Conservation (phyloP, 2,329 filamentous ascomycete species). For the Aspergillus terreus region DNA sequence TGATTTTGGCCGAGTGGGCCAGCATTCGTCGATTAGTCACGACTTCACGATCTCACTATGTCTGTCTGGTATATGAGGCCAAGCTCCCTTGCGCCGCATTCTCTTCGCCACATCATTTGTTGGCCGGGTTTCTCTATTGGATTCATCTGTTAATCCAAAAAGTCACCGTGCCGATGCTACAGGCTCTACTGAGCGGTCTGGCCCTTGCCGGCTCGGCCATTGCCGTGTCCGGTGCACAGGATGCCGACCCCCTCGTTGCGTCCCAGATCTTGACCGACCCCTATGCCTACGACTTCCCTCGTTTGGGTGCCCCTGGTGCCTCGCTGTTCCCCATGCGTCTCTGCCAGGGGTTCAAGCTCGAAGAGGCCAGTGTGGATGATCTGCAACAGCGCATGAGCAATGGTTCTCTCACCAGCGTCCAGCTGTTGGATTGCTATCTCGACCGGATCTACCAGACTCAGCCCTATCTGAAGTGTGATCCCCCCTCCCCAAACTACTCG, state of each 20-base stretch:
- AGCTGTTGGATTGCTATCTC: slow-evolving; percentile 62
- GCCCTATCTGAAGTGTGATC: slow-evolving; percentile 57
- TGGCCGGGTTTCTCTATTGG: too few relatives aligned
- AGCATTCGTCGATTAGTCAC: too few relatives aligned
- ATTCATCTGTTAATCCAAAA: too few relatives aligned
- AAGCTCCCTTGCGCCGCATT: too few relatives aligned
- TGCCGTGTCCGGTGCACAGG: too few relatives aligned
- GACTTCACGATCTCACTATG: too few relatives aligned
- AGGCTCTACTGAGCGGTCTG: slow-evolving; percentile 16
- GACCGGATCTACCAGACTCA: slow-evolving; percentile 60
- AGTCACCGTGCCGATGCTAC: slow-evolving; percentile 5
- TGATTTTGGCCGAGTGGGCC: too few relatives aligned
- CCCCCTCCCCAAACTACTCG: not conserved
- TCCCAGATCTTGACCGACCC: slow-evolving; percentile 32
- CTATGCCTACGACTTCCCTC: slow-evolving; percentile 37
- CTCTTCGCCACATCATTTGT: too few relatives aligned
- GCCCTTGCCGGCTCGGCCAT: slow-evolving; percentile 18
- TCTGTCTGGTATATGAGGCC: too few relatives aligned
- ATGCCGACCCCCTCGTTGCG: slow-evolving; percentile 18
- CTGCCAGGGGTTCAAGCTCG: slow-evolving; percentile 59
- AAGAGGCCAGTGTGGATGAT: slow-evolving; percentile 67
- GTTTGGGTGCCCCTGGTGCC: slow-evolving; percentile 28
- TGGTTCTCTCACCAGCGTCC: slow-evolving; percentile 55
- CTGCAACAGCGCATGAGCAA: slow-evolving; percentile 57
- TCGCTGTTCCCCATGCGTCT: slow-evolving; percentile 58